These are phyloP conservation scores for Phytophthora brassicae DNA, from an alignment of 352 stramenopile species.

Conservation along the genomic window DNA sequence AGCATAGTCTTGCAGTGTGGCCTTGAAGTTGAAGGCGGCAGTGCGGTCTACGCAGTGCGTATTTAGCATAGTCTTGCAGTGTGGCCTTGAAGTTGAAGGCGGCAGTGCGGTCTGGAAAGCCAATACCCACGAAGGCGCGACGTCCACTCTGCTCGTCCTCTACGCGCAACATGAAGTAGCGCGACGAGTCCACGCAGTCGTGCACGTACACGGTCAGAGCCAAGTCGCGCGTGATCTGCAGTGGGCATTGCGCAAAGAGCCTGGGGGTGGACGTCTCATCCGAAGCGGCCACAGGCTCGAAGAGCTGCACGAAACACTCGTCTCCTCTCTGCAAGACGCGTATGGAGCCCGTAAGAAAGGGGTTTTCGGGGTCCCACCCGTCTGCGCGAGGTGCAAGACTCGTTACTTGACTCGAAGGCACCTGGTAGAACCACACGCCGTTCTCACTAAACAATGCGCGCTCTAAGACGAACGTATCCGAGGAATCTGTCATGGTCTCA, in stretches of 20 bases:
- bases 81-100: slow-evolving; percentile 89
- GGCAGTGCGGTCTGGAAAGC: slow-evolving; percentile 71
- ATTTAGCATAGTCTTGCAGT: slow-evolving; percentile 83
- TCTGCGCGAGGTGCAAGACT: slow-evolving; percentile 78
- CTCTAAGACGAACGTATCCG: slow-evolving; percentile 54
- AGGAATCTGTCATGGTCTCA: slow-evolving; percentile 16
- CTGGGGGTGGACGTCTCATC: slow-evolving; percentile 21
- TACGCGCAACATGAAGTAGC: slow-evolving; percentile 88
- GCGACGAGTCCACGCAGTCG: slow-evolving; percentile 86
- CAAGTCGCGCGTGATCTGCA: slow-evolving; percentile 67
- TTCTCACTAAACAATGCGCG: slow-evolving; percentile 75
- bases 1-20: slow-evolving; percentile 78
- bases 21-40: slow-evolving; percentile 86
- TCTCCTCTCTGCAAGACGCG: slow-evolving; percentile 75
- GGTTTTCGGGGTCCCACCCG: slow-evolving; percentile 79
- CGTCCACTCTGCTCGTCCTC: slow-evolving; percentile 75
- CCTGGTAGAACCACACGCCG: slow-evolving; percentile 87
- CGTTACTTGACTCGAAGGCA: slow-evolving; percentile 64
- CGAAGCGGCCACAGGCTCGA: slow-evolving; percentile 46
- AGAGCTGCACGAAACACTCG: slow-evolving; percentile 72
- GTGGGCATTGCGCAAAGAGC: slow-evolving; percentile 80
- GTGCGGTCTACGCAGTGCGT: no score
- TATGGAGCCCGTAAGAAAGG: slow-evolving; percentile 74
- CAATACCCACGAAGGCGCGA: slow-evolving; percentile 77
- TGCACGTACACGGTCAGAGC: slow-evolving; percentile 77